Base-by-base conservation (phyloP, 208 protist genomes). In the Trypanosoma theileri region DNA sequence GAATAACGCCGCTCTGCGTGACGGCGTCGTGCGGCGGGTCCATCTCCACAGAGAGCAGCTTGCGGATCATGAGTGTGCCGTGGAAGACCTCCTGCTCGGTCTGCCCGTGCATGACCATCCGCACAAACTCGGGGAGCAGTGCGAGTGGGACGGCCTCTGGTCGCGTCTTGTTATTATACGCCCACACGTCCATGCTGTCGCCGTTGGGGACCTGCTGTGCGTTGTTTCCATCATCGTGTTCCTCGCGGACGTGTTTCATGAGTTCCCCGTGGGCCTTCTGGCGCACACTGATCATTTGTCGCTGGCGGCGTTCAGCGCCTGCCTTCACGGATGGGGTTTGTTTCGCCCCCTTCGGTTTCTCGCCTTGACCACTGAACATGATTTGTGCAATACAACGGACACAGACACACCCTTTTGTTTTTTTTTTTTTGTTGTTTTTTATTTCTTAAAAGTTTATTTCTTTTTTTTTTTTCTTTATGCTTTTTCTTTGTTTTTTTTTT, bases 1-100 rank as follows among this genome's bases (percentile, higher is more conserved):
- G 97, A 17, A 99, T 86, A 1, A 98, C 90, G 56, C 97, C 97
- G 41, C 77, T 89, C 10, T 79, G 73, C 57, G 98, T 96, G 21
- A 99, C 96, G 22, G 86, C 77, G 55, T 98, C 82, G 71, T 99
- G 98, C 42, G 99, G 98, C 16, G 98, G 97, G 57, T 95, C 89
- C 21, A 81, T 67, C 82, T 99, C 97, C 60, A 98, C 96, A 0
- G 86, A 92, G 13, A 97, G 80, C 22, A 96, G 57, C 79, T 97
- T 96, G 54, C 93, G 87, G 44, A 97, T 81, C 77, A 94, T 74
- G 22, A 91, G 60, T 16, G 81, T 89, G 12, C 87, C 89, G 24
- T 96, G 86, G 54, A 82, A 91, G n/a, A 92, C 76, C 57, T 92
- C 75, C 12, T 83, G 63, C 12, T 72, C 73, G 10, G 76, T 78